Conservation (phyloP, 192 early-diverging fungal species). For the Backusella luteola region DNA sequence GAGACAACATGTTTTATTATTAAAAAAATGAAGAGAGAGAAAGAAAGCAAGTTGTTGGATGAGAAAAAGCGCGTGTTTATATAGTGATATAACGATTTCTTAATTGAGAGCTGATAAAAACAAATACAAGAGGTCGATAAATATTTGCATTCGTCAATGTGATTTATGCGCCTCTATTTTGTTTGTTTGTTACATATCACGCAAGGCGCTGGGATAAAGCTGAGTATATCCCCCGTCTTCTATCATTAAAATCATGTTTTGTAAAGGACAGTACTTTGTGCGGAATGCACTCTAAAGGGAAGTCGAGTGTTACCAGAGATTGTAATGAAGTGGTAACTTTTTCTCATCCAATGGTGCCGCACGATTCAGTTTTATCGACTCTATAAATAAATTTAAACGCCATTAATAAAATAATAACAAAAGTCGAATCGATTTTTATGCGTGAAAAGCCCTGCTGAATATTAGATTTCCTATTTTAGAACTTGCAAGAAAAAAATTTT, state of each 20-base stretch:
- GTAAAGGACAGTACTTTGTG: no score
- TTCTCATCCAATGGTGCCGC: neutral
- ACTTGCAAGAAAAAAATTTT: neutral
- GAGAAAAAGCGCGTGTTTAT: neutral
- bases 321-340: no score
- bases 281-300: neutral
- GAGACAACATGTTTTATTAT: neutral
- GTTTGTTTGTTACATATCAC: neutral
- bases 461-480: neutral
- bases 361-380: neutral
- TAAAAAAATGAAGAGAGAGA: neutral
- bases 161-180: neutral
- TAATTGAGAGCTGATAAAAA: neutral
- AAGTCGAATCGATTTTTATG: no score
- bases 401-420: no score
- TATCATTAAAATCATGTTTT: neutral
- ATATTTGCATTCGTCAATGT: neutral
- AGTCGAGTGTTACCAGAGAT: neutral
- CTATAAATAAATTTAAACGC: no score
- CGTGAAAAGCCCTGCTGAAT: no score
- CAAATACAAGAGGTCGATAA: neutral
- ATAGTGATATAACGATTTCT: neutral
- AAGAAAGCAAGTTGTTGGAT: neutral
- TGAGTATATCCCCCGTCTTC: neutral
- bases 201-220: neutral